Evolutionary conservation across 805 yeast species (phyloP).

Genomic region (Myxozyma monticola): DNA sequence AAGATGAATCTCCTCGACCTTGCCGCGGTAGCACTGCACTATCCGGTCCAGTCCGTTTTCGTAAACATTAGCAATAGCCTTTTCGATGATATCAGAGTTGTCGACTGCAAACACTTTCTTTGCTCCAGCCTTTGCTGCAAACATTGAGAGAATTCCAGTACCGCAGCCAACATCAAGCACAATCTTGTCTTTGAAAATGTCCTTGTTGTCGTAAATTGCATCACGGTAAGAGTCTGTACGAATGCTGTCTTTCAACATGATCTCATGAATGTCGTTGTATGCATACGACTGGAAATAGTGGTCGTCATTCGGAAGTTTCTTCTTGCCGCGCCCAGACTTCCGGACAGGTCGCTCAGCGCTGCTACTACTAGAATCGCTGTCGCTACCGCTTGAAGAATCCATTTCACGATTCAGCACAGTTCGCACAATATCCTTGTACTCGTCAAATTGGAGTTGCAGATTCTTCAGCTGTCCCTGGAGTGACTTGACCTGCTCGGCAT

Average conservation of each 20-base stretch:
- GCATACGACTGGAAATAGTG: slow-evolving; percentile 95
- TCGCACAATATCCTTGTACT: slow-evolving; percentile 24
- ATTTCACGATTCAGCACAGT: slow-evolving; percentile 13
- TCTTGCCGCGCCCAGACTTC: not conserved
- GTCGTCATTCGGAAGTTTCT: slow-evolving; percentile 37
- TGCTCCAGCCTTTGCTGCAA: slow-evolving; percentile 98
- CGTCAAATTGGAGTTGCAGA: slow-evolving; percentile 18
- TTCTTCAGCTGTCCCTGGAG: slow-evolving; percentile 20
- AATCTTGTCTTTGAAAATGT: slow-evolving; percentile 76
- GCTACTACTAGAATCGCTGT: slow-evolving; percentile 3
- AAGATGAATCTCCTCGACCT: slow-evolving; percentile 83
- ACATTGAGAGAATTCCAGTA: slow-evolving; percentile 87
- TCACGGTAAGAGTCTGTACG: slow-evolving; percentile 80
- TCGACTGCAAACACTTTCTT: slow-evolving; percentile 97
- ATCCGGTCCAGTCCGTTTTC: slow-evolving; percentile 82
- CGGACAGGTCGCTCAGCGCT: not conserved
- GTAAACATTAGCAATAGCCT: slow-evolving; percentile 87
- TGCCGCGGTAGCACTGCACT: slow-evolving; percentile 86
- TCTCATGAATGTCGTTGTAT: slow-evolving; percentile 97
- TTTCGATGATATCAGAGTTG: slow-evolving; percentile 92
- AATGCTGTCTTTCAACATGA: slow-evolving; percentile 89
- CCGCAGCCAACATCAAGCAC: slow-evolving; percentile 96
- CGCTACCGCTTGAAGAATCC: not conserved
- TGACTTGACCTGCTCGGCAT: slow-evolving; percentile 6
- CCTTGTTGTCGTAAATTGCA: slow-evolving; percentile 80